Base-by-base conservation (phyloP, 2,329 filamentous ascomycete species). In the Grosmannia huntii region DNA sequence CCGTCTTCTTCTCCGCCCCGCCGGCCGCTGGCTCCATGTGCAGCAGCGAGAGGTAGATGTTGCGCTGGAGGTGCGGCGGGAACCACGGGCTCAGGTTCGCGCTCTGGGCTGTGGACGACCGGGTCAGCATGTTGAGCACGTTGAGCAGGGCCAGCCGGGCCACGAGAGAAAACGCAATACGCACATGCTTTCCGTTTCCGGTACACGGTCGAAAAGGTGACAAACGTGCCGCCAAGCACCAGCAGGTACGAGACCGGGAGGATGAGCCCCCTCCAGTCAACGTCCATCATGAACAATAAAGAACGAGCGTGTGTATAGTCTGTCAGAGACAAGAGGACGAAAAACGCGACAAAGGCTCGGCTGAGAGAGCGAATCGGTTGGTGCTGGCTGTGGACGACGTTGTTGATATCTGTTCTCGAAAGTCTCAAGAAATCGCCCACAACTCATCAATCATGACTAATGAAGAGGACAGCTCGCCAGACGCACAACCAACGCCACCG, bases 31-130 rank as follows among this genome's bases (percentile, higher is more conserved):
- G 77, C 58, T 82, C 80, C 68, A 94, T 80, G 74, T 99, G 90
- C 56, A 96, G 79, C 48, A 99, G 84, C 51, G 90, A 90, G 61
- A 96, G 83, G 77, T 97, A 99, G 69, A 99, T 83, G 72, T 99
- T 91, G 72, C 92, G 89, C 73, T 94, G 88, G 56, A 95, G 78
- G 71, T 99, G 91, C 56, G 87, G 81, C 27, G 86, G 85, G 73
- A 99, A 99, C 92, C 94, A 99, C 65, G 92, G 90, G 64, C 88
- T 90, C 61, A 99, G 84, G 65, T 88, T 89, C 57, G 89, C 86
- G 66, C 87, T 87, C 75, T 90, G 84, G 64, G 78, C 87, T 90
- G 58, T 14, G 64, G 58, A 12, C 11, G 41, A 59, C 36, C 16
- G 5, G 12, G 36, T 38, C 36, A 38, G 36, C 36, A 38, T n/a